Conservation (phyloP, 495 filamentous ascomycete species). For the Xylaria cubensis region DNA sequence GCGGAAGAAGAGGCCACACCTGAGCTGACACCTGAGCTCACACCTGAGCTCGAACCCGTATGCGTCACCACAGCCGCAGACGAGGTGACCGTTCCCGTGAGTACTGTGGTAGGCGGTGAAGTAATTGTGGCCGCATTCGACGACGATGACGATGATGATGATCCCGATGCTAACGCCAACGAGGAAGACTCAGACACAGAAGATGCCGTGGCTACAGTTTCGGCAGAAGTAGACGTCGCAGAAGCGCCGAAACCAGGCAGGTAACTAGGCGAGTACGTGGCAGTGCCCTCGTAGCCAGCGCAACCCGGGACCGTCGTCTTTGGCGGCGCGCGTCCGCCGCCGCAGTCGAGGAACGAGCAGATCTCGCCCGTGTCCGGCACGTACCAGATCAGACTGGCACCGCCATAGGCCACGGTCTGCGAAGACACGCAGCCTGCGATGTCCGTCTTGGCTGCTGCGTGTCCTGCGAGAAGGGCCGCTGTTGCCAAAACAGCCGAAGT, state of each 20-base stretch:
- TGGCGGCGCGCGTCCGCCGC: constrained; percentile 66
- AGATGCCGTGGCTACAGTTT: constrained; percentile 28
- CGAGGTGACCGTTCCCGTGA: not conserved
- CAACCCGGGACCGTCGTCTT: constrained; percentile 68
- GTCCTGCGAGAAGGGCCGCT: constrained; percentile 31
- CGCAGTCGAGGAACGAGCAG: constrained; percentile 67
- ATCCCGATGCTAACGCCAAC: not conserved
- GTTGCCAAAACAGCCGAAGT: constrained; percentile 29
- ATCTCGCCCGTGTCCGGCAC: constrained; percentile 65
- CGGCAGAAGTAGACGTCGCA: constrained; percentile 11
- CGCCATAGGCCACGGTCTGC: constrained; percentile 41
- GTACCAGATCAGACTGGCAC: constrained; percentile 56
- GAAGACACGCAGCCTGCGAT: constrained; percentile 51
- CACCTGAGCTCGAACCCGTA: not conserved
- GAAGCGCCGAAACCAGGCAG: constrained; percentile 47
- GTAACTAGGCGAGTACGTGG: constrained; percentile 57
- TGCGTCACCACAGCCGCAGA: not conserved
- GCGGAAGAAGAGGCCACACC: constrained; percentile 1
- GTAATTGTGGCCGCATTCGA: not conserved
- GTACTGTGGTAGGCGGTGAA: not conserved
- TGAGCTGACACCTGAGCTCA: too few relatives aligned
- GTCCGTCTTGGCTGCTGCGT: constrained; percentile 53
- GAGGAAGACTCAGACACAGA: constrained; percentile 22
- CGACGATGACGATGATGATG: not conserved
- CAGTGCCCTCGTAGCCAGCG: constrained; percentile 60